Evolutionary conservation across 148 eudicot genomes (phyloP), one percentile per base, ranked within the genome.

Genomic region (Silene uniflora): DNA sequence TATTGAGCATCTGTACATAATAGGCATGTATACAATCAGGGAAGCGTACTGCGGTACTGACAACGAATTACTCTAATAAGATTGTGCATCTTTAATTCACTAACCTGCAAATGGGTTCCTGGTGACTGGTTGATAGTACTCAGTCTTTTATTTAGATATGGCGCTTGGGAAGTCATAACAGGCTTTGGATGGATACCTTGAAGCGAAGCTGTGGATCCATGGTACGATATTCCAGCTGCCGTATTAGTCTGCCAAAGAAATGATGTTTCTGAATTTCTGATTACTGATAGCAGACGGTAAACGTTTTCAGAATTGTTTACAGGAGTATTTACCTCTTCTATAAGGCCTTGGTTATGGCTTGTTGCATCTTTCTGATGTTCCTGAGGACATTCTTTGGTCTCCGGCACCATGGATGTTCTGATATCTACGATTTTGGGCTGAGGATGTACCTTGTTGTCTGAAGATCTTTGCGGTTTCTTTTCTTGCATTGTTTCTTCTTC

Each of bases 1-100:
- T 61, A 55, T 78, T 78, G 49, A 84, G 85, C 76, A 83, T 80
- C 91, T 90, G 84, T 47, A 52, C 83, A 27, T 74, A 63, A 29
- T 42, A 68, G 24, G 73, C 32, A 29, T 17, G 3, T 13, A 61
- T 29, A 61, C 44, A 21, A 0, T 18, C 25, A 19, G n/a, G n/a
- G n/a, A n/a, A n/a, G n/a, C n/a, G n/a, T n/a, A n/a, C n/a, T n/a
- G n/a, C n/a, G n/a, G n/a, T n/a, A 13, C 13, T 18, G 32, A 24
- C 16, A 18, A 44, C 18, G 67, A 23, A 49, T 67, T 49, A 3
- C 52, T 42, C 24, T 35, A 7, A 17, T 44, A 5, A 7, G 5
- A n/a, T 32, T 22, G 0, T 46, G 42, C 10, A 70, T 22, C 62
- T 58, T 73, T 35, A 73, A 49, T 42, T 73, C 59, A 63, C 68